Evolutionary conservation across 495 filamentous ascomycete genomes (phyloP).

Genomic region (Hamigera avellanea): DNA sequence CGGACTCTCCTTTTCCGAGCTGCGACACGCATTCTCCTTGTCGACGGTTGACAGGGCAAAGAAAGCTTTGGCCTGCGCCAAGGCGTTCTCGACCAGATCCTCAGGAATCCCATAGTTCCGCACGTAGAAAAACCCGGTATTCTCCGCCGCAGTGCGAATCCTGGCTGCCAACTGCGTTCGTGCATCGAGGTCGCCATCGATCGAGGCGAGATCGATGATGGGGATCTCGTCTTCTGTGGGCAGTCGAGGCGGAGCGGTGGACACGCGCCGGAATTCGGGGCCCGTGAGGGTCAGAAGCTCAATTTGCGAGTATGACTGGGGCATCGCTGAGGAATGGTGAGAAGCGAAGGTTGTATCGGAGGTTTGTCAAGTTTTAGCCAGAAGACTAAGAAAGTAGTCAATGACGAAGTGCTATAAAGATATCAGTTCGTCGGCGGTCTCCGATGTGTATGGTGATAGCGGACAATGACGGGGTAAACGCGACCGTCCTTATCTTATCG

Average conservation of each 20-base stretch:
- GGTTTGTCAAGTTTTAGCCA: too few species aligned
- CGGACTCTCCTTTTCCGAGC: conserved; percentile 14
- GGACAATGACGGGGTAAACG: too few species aligned
- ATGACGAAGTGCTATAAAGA: too few species aligned
- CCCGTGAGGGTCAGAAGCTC: conserved; percentile 19
- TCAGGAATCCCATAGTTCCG: conserved; percentile 42
- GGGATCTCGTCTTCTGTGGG: conserved; percentile 41
- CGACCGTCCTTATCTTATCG: too few species aligned
- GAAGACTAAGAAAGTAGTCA: too few species aligned
- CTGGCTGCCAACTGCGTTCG: conserved; percentile 26
- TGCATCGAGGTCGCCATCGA: conserved; percentile 25
- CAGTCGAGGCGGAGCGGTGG: conserved; percentile 17
- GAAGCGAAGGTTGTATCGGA: too few species aligned
- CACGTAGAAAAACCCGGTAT: conserved; percentile 44
- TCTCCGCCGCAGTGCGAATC: conserved; percentile 32
- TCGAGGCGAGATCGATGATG: conserved; percentile 35
- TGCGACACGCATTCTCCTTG: conserved; percentile 21
- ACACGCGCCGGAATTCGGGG: conserved; percentile 20
- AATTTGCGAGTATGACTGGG: conserved; percentile 17
- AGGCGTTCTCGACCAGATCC: conserved; percentile 28
- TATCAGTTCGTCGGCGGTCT: too few species aligned
- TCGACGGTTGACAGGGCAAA: conserved; percentile 29
- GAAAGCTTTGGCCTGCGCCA: conserved; percentile 25
- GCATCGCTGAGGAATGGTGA: too few species aligned
- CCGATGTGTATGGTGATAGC: too few species aligned